phyloP scores from a whole-genome alignment of 2,329 filamentous ascomycete genomes.

The Penicillium sp. region DNA sequence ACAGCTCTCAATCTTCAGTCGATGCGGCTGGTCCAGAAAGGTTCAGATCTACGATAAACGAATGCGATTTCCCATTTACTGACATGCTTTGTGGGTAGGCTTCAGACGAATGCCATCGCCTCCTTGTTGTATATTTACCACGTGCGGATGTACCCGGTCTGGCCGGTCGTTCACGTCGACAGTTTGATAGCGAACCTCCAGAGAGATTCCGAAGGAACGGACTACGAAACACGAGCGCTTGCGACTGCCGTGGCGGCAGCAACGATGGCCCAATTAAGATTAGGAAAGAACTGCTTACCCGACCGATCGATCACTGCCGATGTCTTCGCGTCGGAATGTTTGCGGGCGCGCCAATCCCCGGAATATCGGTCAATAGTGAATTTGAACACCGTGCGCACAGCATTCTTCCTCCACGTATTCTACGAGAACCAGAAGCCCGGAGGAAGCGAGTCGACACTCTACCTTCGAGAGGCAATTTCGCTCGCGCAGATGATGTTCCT shows the following conservation, averaged over 20 bases:
- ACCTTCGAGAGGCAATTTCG: conserved; percentile 58
- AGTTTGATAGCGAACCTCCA: conserved; percentile 47
- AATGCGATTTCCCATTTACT: neutral
- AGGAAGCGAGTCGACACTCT: conserved; percentile 53
- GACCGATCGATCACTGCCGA: conserved; percentile 39
- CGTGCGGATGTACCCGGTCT: conserved; percentile 58
- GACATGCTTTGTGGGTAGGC: conserved; percentile 17
- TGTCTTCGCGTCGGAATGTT: conserved; percentile 44
- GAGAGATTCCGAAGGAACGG: conserved; percentile 31
- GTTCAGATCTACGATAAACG: neutral
- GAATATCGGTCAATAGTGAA: conserved; percentile 37
- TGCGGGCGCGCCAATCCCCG: conserved; percentile 35
- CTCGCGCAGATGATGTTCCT: conserved; percentile 57
- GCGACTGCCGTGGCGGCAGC: conserved; percentile 55
- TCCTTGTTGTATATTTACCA: conserved; percentile 52
- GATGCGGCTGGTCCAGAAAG: conserved; percentile 2
- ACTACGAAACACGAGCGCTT: conserved; percentile 46
- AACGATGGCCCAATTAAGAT: conserved; percentile 55
- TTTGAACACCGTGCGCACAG: conserved; percentile 51
- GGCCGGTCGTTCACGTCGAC: conserved; percentile 56
- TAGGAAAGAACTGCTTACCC: conserved; percentile 34
- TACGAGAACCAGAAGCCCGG: conserved; percentile 56
- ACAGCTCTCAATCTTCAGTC: neutral
- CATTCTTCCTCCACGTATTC: conserved; percentile 59
- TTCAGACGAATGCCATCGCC: conserved; percentile 30